A percentile compares a stretch with the other conserved stretches of the same genome.
Evolutionary conservation across 768 basidiomycete species (phyloP).

Genomic region (Lentinula sp.): DNA sequence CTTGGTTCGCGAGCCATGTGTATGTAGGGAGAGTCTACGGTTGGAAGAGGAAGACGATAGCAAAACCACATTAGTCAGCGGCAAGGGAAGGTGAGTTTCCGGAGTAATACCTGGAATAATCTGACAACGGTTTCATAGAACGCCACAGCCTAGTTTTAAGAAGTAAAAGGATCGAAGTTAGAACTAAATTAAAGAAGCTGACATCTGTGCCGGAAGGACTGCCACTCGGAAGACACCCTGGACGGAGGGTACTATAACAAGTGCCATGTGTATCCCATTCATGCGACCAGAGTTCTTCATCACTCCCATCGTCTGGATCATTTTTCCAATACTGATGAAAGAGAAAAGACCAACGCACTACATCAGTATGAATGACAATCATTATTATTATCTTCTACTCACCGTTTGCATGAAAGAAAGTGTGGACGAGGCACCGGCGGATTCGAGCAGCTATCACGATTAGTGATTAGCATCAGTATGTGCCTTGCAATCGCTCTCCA

Average conservation of each 20-base stretch:
- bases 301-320: conserved; percentile 36
- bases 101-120: conserved; percentile 43
- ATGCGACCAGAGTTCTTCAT: conserved; percentile 70
- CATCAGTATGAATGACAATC: neutral
- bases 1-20: conserved; percentile 61
- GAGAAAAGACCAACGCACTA: conserved; percentile 19
- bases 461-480: neutral
- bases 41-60: neutral
- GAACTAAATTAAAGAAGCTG: neutral
- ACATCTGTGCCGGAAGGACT: conserved; percentile 59
- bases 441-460: conserved; percentile 39
- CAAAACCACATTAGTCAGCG: conserved; percentile 4
- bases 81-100: neutral
- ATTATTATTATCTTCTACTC: neutral
- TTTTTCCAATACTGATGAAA: conserved; percentile 52
- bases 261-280: conserved; percentile 72
- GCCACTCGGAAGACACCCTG: conserved; percentile 54
- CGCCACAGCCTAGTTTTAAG: conserved; percentile 46
- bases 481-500: no score
- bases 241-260: conserved; percentile 50
- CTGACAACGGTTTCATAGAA: conserved; percentile 57
- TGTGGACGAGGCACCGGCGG: conserved; percentile 54
- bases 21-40: conserved; percentile 64
- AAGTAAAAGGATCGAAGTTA: neutral
- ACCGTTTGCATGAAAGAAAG: conserved; percentile 51